Percentiles rank a stretch among this genome's conserved stretches.
Conservation (phyloP, 768 basidiomycete species). For the Austroboletus eburneus region DNA sequence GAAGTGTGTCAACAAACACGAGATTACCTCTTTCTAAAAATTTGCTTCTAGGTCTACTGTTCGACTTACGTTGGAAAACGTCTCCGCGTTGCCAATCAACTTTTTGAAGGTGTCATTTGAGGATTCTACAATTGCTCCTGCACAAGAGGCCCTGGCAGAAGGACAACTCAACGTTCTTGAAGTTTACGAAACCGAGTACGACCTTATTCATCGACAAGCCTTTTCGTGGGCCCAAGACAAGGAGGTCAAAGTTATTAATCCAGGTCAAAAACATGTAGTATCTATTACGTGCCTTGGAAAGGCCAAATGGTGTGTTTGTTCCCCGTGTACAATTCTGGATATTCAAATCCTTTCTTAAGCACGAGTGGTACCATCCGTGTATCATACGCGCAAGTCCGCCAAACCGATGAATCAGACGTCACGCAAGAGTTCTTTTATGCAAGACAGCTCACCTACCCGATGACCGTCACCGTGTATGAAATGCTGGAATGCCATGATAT, state of each 20-base stretch:
- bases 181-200: conserved; percentile 86
- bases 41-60: conserved; percentile 61
- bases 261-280: conserved; percentile 68
- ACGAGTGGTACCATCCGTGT: conserved; percentile 75
- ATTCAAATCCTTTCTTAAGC: conserved; percentile 37
- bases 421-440: conserved; percentile 66
- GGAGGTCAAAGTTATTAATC: conserved; percentile 49
- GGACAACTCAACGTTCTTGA: conserved; percentile 80
- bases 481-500: conserved; percentile 87
- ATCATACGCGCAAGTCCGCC: conserved; percentile 73
- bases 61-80: conserved; percentile 86
- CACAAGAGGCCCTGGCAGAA: conserved; percentile 73
- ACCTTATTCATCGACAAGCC: conserved; percentile 69
- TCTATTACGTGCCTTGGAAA: conserved; percentile 82
- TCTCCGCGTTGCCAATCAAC: conserved; percentile 76
- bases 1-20: conserved; percentile 46
- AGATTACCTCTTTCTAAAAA: conserved; percentile 2
- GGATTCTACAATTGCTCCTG: conserved; percentile 79
- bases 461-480: conserved; percentile 92
- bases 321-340: not conserved
- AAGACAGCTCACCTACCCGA: conserved; percentile 82
- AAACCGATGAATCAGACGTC: conserved; percentile 30
- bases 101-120: conserved; percentile 86
- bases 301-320: conserved; percentile 73
- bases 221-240: conserved; percentile 63